Evolutionary conservation across 139 green algal genomes (phyloP).

Genomic region (Chlamydomonas sp.): DNA sequence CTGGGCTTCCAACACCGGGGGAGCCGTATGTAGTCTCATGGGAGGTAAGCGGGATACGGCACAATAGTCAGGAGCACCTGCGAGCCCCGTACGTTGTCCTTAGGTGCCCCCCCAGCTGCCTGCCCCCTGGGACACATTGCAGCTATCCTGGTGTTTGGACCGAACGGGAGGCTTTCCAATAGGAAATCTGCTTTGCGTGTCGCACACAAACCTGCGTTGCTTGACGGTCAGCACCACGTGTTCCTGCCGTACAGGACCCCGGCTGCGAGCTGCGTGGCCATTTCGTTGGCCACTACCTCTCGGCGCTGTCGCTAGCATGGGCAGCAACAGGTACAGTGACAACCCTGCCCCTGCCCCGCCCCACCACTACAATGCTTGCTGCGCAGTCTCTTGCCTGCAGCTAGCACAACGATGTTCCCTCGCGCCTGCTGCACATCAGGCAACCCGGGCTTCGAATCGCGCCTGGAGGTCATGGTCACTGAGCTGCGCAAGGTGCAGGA

Average conservation of each 20-base stretch:
- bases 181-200: neutral
- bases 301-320: constrained; percentile 51
- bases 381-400: neutral
- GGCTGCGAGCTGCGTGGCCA: constrained; percentile 66
- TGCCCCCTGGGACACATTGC: neutral
- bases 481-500: constrained; percentile 48
- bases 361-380: neutral
- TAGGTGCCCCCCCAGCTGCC: neutral
- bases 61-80: neutral
- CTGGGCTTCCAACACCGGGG: constrained; percentile 44
- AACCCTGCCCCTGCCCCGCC: neutral
- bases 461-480: constrained; percentile 17
- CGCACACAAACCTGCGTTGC: neutral
- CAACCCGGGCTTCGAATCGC: constrained; percentile 10
- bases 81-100: neutral
- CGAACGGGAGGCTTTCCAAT: neutral
- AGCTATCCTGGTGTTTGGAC: neutral
- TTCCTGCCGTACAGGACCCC: neutral
- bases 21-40: constrained; percentile 55
- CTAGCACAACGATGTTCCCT: neutral
- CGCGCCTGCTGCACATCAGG: neutral
- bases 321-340: constrained; percentile 48
- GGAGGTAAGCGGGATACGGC: constrained; percentile 45
- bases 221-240: neutral
- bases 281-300: constrained; percentile 78